These are phyloP conservation scores for Trichoderma asperellum DNA, from an alignment of 2,329 filamentous ascomycete species.

Conservation along the genomic window DNA sequence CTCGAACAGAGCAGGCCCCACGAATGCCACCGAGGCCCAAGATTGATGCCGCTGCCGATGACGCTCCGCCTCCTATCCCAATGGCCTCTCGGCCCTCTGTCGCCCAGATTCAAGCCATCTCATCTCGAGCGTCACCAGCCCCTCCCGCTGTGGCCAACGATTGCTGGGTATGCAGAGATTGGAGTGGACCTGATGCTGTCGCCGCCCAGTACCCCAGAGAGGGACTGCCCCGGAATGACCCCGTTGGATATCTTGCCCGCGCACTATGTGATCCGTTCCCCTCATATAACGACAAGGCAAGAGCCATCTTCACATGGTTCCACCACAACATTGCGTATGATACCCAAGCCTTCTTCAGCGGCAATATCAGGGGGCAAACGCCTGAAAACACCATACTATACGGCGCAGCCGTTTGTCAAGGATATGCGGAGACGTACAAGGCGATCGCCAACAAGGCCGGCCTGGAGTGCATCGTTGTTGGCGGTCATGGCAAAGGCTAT, in stretches of 20 bases:
- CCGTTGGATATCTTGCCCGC: slow-evolving; percentile 74
- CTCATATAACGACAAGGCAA: slow-evolving; percentile 86
- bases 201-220: slow-evolving; percentile 76
- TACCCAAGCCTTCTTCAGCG: slow-evolving; percentile 74
- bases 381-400: slow-evolving; percentile 73
- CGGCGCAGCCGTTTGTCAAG: slow-evolving; percentile 87
- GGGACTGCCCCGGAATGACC: slow-evolving; percentile 66
- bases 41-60: slow-evolving; percentile 32
- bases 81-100: slow-evolving; percentile 55
- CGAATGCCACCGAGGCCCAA: slow-evolving; percentile 25
- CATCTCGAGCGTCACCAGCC: slow-evolving; percentile 39
- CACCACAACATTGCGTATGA: slow-evolving; percentile 94
- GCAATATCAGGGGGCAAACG: slow-evolving; percentile 66
- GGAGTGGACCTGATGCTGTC: slow-evolving; percentile 77
- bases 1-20: slow-evolving; percentile 25
- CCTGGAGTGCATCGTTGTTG: slow-evolving; percentile 73
- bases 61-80: slow-evolving; percentile 57
- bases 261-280: slow-evolving; percentile 78
- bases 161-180: slow-evolving; percentile 89
- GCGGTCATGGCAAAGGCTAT: slow-evolving; percentile 85
- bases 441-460: slow-evolving; percentile 79
- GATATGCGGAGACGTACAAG: slow-evolving; percentile 83
- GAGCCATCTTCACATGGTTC: slow-evolving; percentile 92
- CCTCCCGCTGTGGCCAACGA: slow-evolving; percentile 38
- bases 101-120: slow-evolving; percentile 54